Conservation (phyloP, 805 yeast species). For the Ogataea degrootiae region DNA sequence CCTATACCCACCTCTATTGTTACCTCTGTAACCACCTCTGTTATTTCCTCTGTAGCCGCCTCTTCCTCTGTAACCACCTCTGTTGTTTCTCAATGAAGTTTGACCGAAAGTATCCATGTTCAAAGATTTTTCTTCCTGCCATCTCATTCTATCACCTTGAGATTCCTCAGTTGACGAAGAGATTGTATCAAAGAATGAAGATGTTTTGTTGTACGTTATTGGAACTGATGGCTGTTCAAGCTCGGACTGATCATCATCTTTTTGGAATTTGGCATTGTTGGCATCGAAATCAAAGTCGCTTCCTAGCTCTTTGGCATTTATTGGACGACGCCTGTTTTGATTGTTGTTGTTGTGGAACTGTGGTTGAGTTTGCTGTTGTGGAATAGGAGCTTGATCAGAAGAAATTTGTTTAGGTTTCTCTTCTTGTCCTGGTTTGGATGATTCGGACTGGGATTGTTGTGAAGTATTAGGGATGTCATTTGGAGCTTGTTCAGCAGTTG, state of each 20-base stretch:
- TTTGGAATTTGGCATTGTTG: conserved; percentile 66
- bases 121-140: conserved; percentile 67
- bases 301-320: conserved; percentile 13
- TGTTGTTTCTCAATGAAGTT: conserved; percentile 41
- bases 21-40: conserved; percentile 10
- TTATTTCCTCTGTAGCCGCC: conserved; percentile 20
- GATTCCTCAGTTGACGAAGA: conserved; percentile 60
- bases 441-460: conserved; percentile 4
- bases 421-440: conserved; percentile 6
- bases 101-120: conserved; percentile 86
- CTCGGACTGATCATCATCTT: conserved; percentile 35
- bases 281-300: conserved; percentile 73
- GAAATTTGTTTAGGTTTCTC: conserved; percentile 13
- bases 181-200: conserved; percentile 85
- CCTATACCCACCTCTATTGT: conserved; percentile 13
- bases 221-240: conserved; percentile 21
- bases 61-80: conserved; percentile 30
- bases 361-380: conserved; percentile 1
- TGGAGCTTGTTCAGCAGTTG: conserved; percentile 9
- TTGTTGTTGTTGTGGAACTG: background rate
- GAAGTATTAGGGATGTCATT: background rate
- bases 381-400: background rate
- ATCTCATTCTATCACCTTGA: conserved; percentile 42
- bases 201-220: conserved; percentile 62
- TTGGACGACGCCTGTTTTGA: background rate